These are phyloP conservation scores for Phytophthora sansomeana DNA, from an alignment of 352 stramenopile species.

Conservation along the genomic window DNA sequence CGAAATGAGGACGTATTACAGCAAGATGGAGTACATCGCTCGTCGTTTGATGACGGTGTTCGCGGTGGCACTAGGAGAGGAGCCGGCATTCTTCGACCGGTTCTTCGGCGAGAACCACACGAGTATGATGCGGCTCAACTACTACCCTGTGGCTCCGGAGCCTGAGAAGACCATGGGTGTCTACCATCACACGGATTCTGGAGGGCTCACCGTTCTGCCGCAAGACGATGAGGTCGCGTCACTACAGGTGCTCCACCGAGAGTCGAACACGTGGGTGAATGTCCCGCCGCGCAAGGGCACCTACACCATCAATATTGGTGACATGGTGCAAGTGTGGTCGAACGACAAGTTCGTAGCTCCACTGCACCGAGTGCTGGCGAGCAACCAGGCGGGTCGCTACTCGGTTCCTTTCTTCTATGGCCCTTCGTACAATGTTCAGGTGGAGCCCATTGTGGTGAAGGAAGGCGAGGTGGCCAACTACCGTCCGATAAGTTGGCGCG, in stretches of 20 bases:
- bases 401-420: slow-evolving; percentile 73
- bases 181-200: slow-evolving; percentile 43
- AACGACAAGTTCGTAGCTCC: slow-evolving; percentile 62
- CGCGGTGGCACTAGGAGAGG: slow-evolving; percentile 49
- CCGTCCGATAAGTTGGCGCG: slow-evolving; percentile 80
- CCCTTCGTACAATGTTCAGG: slow-evolving; percentile 56
- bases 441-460: slow-evolving; percentile 66
- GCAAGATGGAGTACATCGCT: slow-evolving; percentile 53
- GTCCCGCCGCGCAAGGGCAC: no score
- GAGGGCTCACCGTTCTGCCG: slow-evolving; percentile 50
- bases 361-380: slow-evolving; percentile 60
- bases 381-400: slow-evolving; percentile 36
- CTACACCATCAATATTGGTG: slow-evolving; percentile 67
- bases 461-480: slow-evolving; percentile 57
- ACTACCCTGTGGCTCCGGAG: slow-evolving; percentile 77
- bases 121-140: slow-evolving; percentile 90
- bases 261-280: slow-evolving; percentile 19
- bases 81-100: slow-evolving; percentile 54
- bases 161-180: slow-evolving; percentile 47
- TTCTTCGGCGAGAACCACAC: slow-evolving; percentile 75
- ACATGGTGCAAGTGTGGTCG: slow-evolving; percentile 70
- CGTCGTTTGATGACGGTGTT: slow-evolving; percentile 60
- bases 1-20: slow-evolving; percentile 46
- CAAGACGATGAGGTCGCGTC: slow-evolving; percentile 63
- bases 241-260: slow-evolving; percentile 55